These are phyloP conservation scores for Coniochaeta sp. DNA, from an alignment of 2,329 filamentous ascomycete genomes.

Conservation along the genomic window DNA sequence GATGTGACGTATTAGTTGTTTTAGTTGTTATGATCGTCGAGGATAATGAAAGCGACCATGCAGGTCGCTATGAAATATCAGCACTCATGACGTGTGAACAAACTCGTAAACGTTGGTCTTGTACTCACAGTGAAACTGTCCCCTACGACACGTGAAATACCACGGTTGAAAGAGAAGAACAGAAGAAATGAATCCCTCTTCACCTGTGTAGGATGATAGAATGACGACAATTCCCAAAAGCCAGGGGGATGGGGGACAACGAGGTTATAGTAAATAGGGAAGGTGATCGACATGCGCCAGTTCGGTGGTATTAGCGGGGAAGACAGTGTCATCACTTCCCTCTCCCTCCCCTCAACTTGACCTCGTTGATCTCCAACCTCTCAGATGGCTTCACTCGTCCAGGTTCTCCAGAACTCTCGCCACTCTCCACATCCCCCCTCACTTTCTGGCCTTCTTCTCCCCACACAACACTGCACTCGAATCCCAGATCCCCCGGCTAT, in stretches of 20 bases:
- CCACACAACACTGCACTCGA: background rate
- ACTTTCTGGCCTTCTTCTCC: too few relatives aligned
- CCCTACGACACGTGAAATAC: background rate
- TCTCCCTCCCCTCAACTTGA: background rate
- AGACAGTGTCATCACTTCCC: background rate
- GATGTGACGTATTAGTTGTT: too few relatives aligned
- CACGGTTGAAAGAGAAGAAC: background rate
- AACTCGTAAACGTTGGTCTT: too few relatives aligned
- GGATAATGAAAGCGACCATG: too few relatives aligned
- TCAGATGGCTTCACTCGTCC: background rate
- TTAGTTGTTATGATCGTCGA: too few relatives aligned
- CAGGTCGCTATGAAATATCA: too few relatives aligned
- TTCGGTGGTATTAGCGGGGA: background rate
- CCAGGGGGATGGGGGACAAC: background rate
- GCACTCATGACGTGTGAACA: too few relatives aligned
- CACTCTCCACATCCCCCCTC: slow-evolving; percentile 1
- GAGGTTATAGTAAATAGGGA: background rate
- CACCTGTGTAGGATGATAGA: background rate
- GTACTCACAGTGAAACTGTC: background rate
- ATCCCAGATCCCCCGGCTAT: background rate
- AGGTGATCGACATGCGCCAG: background rate
- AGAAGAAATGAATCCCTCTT: background rate
- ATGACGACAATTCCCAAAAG: background rate
- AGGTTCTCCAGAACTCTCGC: too few relatives aligned
- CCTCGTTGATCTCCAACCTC: background rate